Base-by-base conservation (phyloP, 2,329 filamentous ascomycete species). In the Ophiocordyceps sinensis region DNA sequence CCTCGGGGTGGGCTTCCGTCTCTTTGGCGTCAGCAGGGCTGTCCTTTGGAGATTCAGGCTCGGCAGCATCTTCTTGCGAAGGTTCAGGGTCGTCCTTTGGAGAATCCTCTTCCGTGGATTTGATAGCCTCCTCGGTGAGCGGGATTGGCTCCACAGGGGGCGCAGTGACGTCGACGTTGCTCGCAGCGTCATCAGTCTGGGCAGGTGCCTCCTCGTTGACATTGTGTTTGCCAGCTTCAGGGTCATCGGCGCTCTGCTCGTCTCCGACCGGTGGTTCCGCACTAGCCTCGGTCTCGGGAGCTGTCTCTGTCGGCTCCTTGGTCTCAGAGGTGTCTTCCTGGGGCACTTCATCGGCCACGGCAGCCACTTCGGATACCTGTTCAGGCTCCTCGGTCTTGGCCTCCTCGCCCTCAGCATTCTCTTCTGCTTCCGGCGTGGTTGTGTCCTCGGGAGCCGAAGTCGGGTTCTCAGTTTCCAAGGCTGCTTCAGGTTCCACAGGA, bases 91-190 rank as follows among this genome's bases (percentile, higher is more conserved):
- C 28, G 28, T 38, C 37, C 28, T 38, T 38, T 9, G 23, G 23
- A 13, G 28, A 19, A 7, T 38, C 37, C 6, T 23, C 17, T 28
- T 35, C n/a, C 11, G 30, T 11, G 15, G 35, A 13, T 30, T 37
- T 36, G 21, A 32, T 28, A 23, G 35, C 36, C 17, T 41, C 39
- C 29, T 44, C 45, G 14, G 44, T 9, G n/a, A 19, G 28, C 13
- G 23, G 9, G 9, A 9, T 7, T 26, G 23, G 5, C 23, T 26
- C 23, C 3, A 9, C 9, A 26, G 23, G 3, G 23, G 23, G 23
- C 23, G 23, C 23, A 26, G 9, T 7, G 23, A 26, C 23, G 9
- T 26, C 23, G 9, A 26, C 23, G 23, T 26, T 26, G 23, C 23
- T 26, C 23, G 23, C 6, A 26, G 3, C 23, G 6, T 7, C 23